Base-by-base conservation (phyloP, 2,329 filamentous ascomycete species). In the Bipolaris cookei region DNA sequence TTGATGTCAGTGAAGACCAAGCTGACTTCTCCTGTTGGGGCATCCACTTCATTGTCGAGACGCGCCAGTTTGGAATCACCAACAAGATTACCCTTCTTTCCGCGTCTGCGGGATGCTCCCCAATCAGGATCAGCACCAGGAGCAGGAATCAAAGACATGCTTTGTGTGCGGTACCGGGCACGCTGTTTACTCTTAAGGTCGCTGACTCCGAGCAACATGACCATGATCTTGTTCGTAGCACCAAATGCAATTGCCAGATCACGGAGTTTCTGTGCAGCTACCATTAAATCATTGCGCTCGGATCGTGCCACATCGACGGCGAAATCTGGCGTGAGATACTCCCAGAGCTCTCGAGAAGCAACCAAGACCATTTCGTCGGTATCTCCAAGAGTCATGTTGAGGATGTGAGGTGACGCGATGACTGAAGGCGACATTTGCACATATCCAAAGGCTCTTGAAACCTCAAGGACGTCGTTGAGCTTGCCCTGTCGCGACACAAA, bases 1-100 rank as follows among this genome's bases (percentile, higher is more conserved):
- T 98, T 98, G 83, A 99, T 99, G 80, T 99, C 95, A 0, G 95
- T 99, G 75, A 99, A 99, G 47, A 96, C 92, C 71, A 99, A 92
- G 39, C 92, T 90, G 46, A 98, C 87, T 69, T 96, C 91, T 44
- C 94, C 94, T 1, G 88, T 91, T 0, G 95, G 95, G 11, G 95
- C 91, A 59, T 94, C 90, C 47, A 98, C 93, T 78, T 97, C 94
- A 51, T 90, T 88, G 64, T 95, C 92, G 28, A 98, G 87, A 45
- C 94, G 87, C 56, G 91, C 90, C 52, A 99, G 85, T 52, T 90
- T 91, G 21, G 92, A 96, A 74, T 98, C 92, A 53, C 90, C 87
- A n/a, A 85, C 83, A 57, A 66, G 48, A 65, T 87, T 85, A 58
- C 82, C 78, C 63, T 83, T 81, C 73, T 89, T 90, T 64, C 90